Conservation (phyloP, 225 moss, liverwort and hornwort species). For the Polytrichum formosum region DNA sequence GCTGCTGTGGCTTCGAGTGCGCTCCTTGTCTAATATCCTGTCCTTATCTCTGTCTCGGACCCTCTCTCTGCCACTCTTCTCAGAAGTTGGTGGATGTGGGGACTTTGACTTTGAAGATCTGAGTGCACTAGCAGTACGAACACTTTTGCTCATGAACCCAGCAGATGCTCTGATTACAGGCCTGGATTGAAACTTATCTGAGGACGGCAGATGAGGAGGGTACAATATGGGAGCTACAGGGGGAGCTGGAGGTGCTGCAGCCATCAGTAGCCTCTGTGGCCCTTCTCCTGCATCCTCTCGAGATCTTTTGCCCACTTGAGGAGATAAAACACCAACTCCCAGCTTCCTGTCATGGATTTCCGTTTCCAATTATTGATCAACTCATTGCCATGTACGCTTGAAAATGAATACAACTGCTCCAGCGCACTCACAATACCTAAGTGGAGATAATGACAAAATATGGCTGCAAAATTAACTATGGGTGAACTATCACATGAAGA, state of each 20-base stretch:
- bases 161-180: slow-evolving; percentile 38
- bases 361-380: too few species aligned
- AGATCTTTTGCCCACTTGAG: slow-evolving; percentile 50
- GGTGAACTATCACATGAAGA: not conserved
- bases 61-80: slow-evolving; percentile 50
- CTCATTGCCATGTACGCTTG: too few species aligned
- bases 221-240: slow-evolving; percentile 40
- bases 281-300: slow-evolving; percentile 46
- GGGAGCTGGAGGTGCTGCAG: slow-evolving; percentile 42
- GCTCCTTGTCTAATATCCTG: slow-evolving; percentile 53
- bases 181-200: slow-evolving; percentile 43
- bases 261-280: slow-evolving; percentile 25
- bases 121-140: slow-evolving; percentile 29
- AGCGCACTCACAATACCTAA: too few species aligned
- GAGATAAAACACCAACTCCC: slow-evolving; percentile 27
- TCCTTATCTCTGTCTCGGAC: slow-evolving; percentile 60
- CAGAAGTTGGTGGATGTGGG: slow-evolving; percentile 59
- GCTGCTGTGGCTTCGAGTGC: slow-evolving; percentile 70
- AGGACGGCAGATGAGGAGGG: slow-evolving; percentile 30
- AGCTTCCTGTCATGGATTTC: slow-evolving; percentile 36
- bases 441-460: too few species aligned
- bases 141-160: slow-evolving; percentile 39
- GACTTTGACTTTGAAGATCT: slow-evolving; percentile 78
- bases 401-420: too few species aligned
- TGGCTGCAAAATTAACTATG: not conserved